Percentiles rank a stretch among this genome's conserved stretches.
Evolutionary conservation across 2,329 filamentous ascomycete species (phyloP).

Genomic region (Pestalotiopsis sp.): DNA sequence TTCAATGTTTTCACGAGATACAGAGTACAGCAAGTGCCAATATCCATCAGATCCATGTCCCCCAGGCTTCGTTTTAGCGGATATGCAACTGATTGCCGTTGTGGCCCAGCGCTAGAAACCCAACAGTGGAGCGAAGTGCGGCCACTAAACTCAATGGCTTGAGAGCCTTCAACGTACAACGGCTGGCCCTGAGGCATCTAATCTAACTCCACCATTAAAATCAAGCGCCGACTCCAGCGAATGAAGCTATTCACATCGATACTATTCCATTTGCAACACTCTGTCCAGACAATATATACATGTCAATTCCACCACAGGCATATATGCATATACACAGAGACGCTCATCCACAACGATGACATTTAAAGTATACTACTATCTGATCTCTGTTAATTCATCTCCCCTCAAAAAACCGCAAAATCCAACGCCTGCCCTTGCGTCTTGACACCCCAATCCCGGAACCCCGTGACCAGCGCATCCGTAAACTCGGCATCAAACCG

Average conservation of each 20-base stretch:
- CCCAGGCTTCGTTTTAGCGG: no score
- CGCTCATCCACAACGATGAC: neutral
- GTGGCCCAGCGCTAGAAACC: neutral
- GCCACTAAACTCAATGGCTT: neutral
- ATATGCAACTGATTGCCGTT: neutral
- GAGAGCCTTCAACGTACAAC: neutral
- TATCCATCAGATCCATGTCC: no score
- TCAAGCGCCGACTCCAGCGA: no score
- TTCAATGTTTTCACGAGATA: no score
- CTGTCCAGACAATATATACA: no score
- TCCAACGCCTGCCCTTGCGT: slow-evolving; percentile 32
- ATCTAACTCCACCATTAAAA: neutral
- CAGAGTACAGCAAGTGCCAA: no score
- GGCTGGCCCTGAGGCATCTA: neutral
- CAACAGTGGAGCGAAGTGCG: neutral
- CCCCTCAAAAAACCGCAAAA: slow-evolving; percentile 6
- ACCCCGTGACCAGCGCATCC: slow-evolving; percentile 38
- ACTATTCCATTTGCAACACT: no score
- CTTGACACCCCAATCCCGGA: slow-evolving; percentile 38
- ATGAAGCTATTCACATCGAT: no score
- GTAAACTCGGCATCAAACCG: slow-evolving; percentile 10
- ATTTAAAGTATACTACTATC: neutral
- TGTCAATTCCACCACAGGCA: no score
- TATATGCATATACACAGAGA: neutral
- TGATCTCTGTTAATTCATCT: neutral